Evolutionary conservation across 805 yeast genomes (phyloP), one percentile per base, ranked within the genome.

Genomic region (Yamadazyma sp.): DNA sequence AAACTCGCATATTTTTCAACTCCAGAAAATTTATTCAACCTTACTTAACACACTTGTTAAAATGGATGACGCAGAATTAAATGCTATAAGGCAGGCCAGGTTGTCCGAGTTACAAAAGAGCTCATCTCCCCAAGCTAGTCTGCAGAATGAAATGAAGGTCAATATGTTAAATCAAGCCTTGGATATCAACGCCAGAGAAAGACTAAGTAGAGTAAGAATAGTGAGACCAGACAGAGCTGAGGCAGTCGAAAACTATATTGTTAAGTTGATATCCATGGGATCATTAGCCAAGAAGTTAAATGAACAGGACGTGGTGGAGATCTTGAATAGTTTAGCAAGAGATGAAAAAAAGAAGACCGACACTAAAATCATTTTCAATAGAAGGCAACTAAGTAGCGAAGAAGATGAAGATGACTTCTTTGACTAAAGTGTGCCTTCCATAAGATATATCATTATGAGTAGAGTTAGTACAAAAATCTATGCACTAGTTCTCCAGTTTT

Each of bases 41-140:
- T 25, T n/a, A 50, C n/a, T n/a, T n/a, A 25, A n/a, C 8, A 13
- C 4, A 4, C 7, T 25, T 19, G 10, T 19, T 18, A 30, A 9
- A 4, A 88, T 89, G 96, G 96, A 87, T 52, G 91, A 88, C 57
- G 62, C 80, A 15, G 99, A 91, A 60, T 68, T 91, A 42, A 80
- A 82, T 49, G 96, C 96, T 21, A 85, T 91, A 46, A 77, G 98
- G 50, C 88, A 87, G 30, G 97, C 97, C n/a, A 77, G 98, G 48
- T 62, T 91, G 50, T 82, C 83, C 16, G 96, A 91, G 60, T 67
- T 91, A 45, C 95, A 85, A 57, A 70, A 74, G 44, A 72, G 71
- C 43, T 59, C 75, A 1, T 20, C 46, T 11, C 36, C 44, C 13
- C 34, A 42, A 31, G n/a, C 28, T 6, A 19, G 24, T 10, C 42